Conservation (phyloP, 23 red algal genomes). For the Agarophyton chilense region DNA sequence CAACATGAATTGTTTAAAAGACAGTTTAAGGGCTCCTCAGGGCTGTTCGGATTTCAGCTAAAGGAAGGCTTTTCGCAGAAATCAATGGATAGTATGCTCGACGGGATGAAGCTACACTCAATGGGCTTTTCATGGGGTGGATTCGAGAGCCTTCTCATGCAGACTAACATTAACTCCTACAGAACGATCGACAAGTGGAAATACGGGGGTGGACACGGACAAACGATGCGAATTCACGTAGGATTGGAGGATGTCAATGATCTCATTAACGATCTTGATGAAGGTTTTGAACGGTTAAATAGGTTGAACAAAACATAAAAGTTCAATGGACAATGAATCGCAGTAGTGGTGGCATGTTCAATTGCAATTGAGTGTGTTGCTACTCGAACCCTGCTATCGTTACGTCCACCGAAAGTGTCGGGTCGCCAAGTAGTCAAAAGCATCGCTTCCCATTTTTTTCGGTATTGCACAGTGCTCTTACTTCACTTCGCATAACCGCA, state of each 20-base stretch:
- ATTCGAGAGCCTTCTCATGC: conserved; percentile 90
- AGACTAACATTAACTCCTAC: conserved; percentile 80
- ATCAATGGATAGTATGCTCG: conserved; percentile 85
- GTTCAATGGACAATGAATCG: not conserved
- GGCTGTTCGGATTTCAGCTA: conserved; percentile 92
- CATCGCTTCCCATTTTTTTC: not conserved
- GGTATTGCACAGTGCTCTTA: not conserved
- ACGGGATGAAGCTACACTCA: conserved; percentile 80
- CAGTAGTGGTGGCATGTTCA: too few relatives aligned
- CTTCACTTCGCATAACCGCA: not conserved
- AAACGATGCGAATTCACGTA: conserved; percentile 85
- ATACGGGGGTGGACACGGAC: conserved; percentile 82
- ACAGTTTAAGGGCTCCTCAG: conserved; percentile 86
- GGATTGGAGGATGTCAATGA: conserved; percentile 89
- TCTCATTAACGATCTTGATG: conserved; percentile 83
- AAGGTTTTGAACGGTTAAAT: conserved; percentile 79
- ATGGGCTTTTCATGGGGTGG: conserved; percentile 98
- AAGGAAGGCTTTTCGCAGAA: conserved; percentile 69
- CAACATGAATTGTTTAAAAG: conserved; percentile 94
- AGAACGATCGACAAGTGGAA: conserved; percentile 78
- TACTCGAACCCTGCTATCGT: too few relatives aligned
- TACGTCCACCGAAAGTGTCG: too few relatives aligned
- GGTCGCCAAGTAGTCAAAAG: not conserved
- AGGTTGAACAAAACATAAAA: not conserved
- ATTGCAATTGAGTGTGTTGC: too few relatives aligned